phyloP scores from a whole-genome alignment of 495 filamentous ascomycete species.

The Lentithecium fluviatile region DNA sequence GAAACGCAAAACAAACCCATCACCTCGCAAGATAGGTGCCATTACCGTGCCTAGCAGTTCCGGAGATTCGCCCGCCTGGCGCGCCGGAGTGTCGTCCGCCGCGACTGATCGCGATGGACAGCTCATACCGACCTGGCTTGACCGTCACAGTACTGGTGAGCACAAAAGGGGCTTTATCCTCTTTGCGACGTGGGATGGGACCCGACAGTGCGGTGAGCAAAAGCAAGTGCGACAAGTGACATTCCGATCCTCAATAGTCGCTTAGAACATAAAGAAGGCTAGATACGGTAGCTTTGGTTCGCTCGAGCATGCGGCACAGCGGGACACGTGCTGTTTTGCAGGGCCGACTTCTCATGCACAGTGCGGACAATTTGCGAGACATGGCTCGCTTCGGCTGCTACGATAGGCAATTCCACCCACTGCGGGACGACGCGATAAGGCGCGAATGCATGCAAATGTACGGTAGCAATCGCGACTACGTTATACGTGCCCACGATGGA shows the following conservation, averaged over 20 bases:
- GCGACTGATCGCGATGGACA: not conserved
- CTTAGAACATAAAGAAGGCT: not conserved
- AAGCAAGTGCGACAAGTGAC: not conserved
- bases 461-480: not conserved
- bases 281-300: not conserved
- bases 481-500: not conserved
- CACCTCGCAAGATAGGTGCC: too few relatives aligned
- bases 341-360: not conserved
- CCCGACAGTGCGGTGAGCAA: not conserved
- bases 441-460: not conserved
- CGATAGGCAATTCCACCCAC: not conserved
- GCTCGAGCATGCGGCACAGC: not conserved
- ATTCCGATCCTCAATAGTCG: not conserved
- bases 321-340: not conserved
- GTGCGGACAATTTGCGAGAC: not conserved
- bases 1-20: too few relatives aligned
- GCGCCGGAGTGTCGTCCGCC: not conserved
- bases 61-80: not conserved
- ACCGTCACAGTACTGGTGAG: not conserved
- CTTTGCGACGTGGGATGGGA: not conserved
- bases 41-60: too few relatives aligned
- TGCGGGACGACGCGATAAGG: not conserved
- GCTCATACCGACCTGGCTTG: not conserved
- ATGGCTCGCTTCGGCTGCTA: not conserved
- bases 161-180: not conserved